Conservation (phyloP, 306 rosid genomes). For the Delonix regia region DNA sequence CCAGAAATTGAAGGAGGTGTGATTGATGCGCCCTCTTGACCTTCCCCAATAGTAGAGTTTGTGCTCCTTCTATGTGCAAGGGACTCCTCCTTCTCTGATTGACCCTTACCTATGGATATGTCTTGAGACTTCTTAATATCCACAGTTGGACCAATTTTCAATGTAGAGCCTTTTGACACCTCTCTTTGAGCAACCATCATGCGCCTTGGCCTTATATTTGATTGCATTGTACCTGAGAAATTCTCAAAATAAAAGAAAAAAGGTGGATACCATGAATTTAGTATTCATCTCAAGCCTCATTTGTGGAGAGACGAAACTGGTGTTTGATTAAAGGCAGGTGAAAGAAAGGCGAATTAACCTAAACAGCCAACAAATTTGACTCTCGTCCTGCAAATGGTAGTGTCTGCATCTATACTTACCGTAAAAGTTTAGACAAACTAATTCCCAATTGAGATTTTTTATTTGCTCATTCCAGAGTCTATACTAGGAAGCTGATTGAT, state of each 20-base stretch:
- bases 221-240: slow-evolving; percentile 48
- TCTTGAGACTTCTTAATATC: slow-evolving; percentile 38
- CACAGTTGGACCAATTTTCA: slow-evolving; percentile 28
- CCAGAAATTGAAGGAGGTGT: slow-evolving; percentile 56
- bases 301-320: not conserved
- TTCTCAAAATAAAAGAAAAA: slow-evolving; percentile 11
- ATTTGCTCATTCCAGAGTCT: not conserved
- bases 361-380: not conserved
- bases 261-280: not conserved
- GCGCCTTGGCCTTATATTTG: slow-evolving; percentile 58
- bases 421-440: not conserved
- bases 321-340: not conserved
- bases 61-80: slow-evolving; percentile 36
- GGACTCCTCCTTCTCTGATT: slow-evolving; percentile 49
- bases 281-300: not conserved
- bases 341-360: not conserved
- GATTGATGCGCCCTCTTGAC: slow-evolving; percentile 53
- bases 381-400: not conserved
- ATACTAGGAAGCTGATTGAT: slow-evolving; percentile 1
- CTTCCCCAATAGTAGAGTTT: slow-evolving; percentile 39
- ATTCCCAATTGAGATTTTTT: not conserved
- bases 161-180: slow-evolving; percentile 35
- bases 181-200: slow-evolving; percentile 52
- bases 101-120: slow-evolving; percentile 36
- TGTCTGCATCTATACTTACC: not conserved